Conservation (phyloP, 2,329 filamentous ascomycete species). For the Cladosporium halotolerans region DNA sequence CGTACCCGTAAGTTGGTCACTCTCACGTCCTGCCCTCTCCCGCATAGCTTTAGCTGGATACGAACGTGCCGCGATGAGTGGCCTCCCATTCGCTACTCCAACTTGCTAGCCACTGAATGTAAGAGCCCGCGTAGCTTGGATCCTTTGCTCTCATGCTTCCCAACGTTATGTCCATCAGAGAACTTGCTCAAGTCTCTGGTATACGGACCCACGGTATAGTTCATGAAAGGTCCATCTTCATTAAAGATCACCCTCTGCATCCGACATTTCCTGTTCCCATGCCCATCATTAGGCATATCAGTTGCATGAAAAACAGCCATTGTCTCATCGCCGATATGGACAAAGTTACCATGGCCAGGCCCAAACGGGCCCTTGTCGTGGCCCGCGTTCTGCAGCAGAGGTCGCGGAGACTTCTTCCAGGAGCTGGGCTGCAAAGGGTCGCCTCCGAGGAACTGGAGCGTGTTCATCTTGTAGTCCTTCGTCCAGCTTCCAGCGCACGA, state of each 20-base stretch:
- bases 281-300: constrained; percentile 38
- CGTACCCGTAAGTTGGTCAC: too few species aligned
- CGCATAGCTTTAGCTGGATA: too few species aligned
- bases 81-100: too few species aligned
- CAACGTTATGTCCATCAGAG: neutral
- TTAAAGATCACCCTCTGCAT: constrained; percentile 37
- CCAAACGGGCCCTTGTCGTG: constrained; percentile 36
- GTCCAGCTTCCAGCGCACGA: constrained; percentile 43
- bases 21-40: too few species aligned
- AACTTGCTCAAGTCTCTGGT: constrained; percentile 16
- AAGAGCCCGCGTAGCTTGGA: neutral
- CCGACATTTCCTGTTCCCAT: constrained; percentile 40
- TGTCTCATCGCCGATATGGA: constrained; percentile 36
- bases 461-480: constrained; percentile 44
- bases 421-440: constrained; percentile 33
- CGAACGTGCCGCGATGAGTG: too few species aligned
- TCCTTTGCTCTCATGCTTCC: neutral
- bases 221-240: constrained; percentile 37
- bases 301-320: constrained; percentile 43
- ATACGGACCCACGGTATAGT: constrained; percentile 32
- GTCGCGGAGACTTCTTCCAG: constrained; percentile 36
- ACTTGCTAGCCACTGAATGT: neutral
- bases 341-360: constrained; percentile 42
- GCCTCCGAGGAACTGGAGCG: constrained; percentile 36
- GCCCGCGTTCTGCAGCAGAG: constrained; percentile 34